Base-by-base conservation (phyloP, 345 rosid species). In the Pistacia integerrima region DNA sequence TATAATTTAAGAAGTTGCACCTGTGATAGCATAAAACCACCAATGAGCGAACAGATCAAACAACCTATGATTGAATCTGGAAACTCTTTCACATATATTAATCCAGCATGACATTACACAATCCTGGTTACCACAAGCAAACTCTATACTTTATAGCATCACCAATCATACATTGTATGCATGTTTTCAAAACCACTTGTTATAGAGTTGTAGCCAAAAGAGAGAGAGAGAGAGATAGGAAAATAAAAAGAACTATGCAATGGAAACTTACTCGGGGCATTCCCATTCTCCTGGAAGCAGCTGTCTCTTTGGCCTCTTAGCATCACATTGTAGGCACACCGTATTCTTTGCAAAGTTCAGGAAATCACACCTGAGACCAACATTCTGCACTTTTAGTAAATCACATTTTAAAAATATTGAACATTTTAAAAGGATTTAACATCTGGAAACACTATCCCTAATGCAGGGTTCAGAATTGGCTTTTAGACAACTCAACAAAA, bases 211-310 rank as follows among this genome's bases (percentile, higher is more conserved):
- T 38, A 62, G 35, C 20, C 44, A 69, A 46, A 52, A 56, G 16
- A 25, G 0, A 25, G 25, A 25, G 25, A 25, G 25, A 25, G 25
- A 25, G 25, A 25, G 25, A 25, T 25, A 25, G 51, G 30, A 13
- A 57, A 54, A 18, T 18, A 61, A 71, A 62, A 2, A 41, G 41
- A 56, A 51, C 2, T 28, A 60, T 57, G 73, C 22, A 56, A 5
- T 60, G 70, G 74, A 76, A 84, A 83, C 99, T 84, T 91, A 96
- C 99, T 87, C 90, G 1, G 97, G 97, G 85, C 99, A 96, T 86
- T 93, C 99, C 99, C 99, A 96, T 86, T 96, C 99, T 75, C 99
- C 99, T 17, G 98, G 99, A 82, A 96, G 97, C 74, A 96, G 83
- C 87, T 94, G 95, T 75, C 97, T 89, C 90, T 96, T 96, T 16